A percentile compares a stretch with the other conserved stretches of the same genome.
Evolutionary conservation across 2,329 filamentous ascomycete species (phyloP).

Genomic region (Helminthosporium solani): DNA sequence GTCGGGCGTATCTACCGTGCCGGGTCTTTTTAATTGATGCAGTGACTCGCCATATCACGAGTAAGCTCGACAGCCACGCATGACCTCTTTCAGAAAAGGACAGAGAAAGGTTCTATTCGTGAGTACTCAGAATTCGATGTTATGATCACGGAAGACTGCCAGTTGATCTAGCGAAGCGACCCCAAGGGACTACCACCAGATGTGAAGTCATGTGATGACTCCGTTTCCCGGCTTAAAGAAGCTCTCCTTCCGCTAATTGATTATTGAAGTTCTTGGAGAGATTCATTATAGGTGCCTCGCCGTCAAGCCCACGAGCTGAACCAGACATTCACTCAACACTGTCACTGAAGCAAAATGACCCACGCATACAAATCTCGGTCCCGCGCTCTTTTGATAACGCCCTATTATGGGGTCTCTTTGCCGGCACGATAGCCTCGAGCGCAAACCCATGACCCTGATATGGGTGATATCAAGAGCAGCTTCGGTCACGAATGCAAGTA

Average conservation of each 20-base stretch:
- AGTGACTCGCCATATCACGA: slow-evolving; percentile 13
- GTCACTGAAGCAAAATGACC: slow-evolving; percentile 4
- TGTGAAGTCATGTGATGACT: slow-evolving; percentile 19
- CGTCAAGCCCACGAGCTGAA: background rate
- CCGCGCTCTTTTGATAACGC: slow-evolving; percentile 10
- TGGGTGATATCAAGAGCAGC: slow-evolving; percentile 18
- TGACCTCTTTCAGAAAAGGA: slow-evolving; percentile 1
- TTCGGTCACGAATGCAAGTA: slow-evolving; percentile 12
- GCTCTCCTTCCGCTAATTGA: slow-evolving; percentile 16
- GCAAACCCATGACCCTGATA: slow-evolving; percentile 13
- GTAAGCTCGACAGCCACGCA: background rate
- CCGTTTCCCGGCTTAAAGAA: slow-evolving; percentile 18
- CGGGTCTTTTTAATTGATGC: slow-evolving; percentile 11
- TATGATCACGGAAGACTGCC: slow-evolving; percentile 18
- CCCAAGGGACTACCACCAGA: slow-evolving; percentile 16
- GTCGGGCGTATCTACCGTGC: slow-evolving; percentile 12
- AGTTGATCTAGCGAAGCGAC: slow-evolving; percentile 21
- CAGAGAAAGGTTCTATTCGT: slow-evolving; percentile 12
- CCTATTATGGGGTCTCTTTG: slow-evolving; percentile 18
- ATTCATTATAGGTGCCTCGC: background rate
- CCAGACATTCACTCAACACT: background rate
- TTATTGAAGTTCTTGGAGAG: background rate
- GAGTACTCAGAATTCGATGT: slow-evolving; percentile 15
- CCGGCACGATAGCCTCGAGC: slow-evolving; percentile 19
- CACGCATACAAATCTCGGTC: background rate